Conservation (phyloP, 2,329 filamentous ascomycete species). For the Exophiala xenobiotica region DNA sequence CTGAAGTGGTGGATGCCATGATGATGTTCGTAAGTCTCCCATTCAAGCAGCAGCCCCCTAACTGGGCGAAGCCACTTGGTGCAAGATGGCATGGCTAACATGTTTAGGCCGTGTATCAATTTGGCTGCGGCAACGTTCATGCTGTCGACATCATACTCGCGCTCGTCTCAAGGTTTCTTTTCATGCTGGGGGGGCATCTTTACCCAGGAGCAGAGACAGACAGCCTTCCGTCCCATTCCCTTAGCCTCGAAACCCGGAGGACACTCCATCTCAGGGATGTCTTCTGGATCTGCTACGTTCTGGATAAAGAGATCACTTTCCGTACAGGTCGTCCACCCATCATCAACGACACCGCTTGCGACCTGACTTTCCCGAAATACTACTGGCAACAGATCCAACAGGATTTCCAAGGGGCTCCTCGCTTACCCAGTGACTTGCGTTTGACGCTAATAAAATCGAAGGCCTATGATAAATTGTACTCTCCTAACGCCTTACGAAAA, state of each 20-base stretch:
- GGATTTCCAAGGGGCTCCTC: slow-evolving; percentile 28
- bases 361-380: slow-evolving; percentile 49
- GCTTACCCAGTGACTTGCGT: slow-evolving; percentile 51
- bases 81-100: neutral
- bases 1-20: slow-evolving; percentile 48
- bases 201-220: slow-evolving; percentile 20
- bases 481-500: slow-evolving; percentile 48
- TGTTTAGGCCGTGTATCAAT: slow-evolving; percentile 44
- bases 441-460: slow-evolving; percentile 55
- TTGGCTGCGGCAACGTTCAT: slow-evolving; percentile 50
- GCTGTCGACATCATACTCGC: slow-evolving; percentile 47
- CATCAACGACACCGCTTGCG: slow-evolving; percentile 54
- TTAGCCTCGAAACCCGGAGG: slow-evolving; percentile 6
- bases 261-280: slow-evolving; percentile 40
- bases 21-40: slow-evolving; percentile 49
- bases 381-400: slow-evolving; percentile 39
- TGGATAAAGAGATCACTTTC: slow-evolving; percentile 58
- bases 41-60: neutral
- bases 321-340: slow-evolving; percentile 54
- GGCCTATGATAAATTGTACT: slow-evolving; percentile 51
- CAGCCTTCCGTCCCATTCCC: slow-evolving; percentile 14
- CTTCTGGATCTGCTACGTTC: slow-evolving; percentile 57
- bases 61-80: neutral
- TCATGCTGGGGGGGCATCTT: slow-evolving; percentile 50
- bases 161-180: slow-evolving; percentile 49